Evolutionary conservation across 1,284 basidiomycete species (phyloP), one percentile per base, ranked within the genome.

Genomic region (Ceratobasidium sp.): DNA sequence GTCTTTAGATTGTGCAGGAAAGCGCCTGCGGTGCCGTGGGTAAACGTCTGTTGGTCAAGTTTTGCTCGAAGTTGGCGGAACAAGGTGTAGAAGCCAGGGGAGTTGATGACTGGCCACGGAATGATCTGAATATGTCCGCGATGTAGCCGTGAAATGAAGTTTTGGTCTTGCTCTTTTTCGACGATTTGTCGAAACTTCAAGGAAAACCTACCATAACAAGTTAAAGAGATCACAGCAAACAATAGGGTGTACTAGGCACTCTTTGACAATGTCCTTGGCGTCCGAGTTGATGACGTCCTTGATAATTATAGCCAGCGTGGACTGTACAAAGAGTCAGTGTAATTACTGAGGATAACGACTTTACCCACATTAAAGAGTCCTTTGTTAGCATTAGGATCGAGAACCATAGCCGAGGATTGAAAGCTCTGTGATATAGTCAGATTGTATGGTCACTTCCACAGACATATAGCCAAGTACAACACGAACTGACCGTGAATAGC

Each of bases 41-140:
- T 87, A 9, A 72, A 62, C 1, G 73, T 74, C 73, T 88, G 87
- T 32, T 87, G 84, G 34, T 76, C 72, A 2, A 89, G 77, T 6
- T 79, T 79, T 48, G 79, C 79, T 76, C 85, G 87, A 23, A 89
- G 72, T 0, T 78, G 77, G 0, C 80, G 79, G 71, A 89, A 89
- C 21, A 87, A 75, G 2, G 77, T 81, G 74, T 89, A 89, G 75
- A 89, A 89, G 48, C 86, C 82, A 41, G 80, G 83, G 0, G 87
- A 88, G 76, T 87, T 86, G 43, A 89, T 88, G 30, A 89, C 86
- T 0, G 87, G 88, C 88, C 88, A 89, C 14, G 88, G 87, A 21
- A 89, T 82, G n/a, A 89, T 89, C 48, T 82, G 82, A 2, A 89
- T 75, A 62, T 82, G 82, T 0, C 88, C 87, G 0, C 81, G 81